phyloP scores from a whole-genome alignment of 305 asterid genomes.

The Andrographis paniculata region DNA sequence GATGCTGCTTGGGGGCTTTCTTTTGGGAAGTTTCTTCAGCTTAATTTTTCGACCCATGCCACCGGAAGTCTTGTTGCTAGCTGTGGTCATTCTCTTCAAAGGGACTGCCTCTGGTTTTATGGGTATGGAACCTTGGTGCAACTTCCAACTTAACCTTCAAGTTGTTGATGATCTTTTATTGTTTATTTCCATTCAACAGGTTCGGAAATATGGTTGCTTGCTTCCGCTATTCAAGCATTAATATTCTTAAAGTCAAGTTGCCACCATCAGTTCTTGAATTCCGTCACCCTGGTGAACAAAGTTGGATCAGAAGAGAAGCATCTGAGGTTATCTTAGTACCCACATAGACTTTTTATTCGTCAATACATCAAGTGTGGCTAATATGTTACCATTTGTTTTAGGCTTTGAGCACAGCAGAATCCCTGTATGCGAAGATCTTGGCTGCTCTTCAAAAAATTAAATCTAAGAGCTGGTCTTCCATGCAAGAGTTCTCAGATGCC shows the following conservation, averaged over 20 bases:
- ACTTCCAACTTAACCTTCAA: too few species aligned
- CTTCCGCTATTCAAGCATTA: slow-evolving; percentile 80
- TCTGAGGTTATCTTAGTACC: slow-evolving; percentile 43
- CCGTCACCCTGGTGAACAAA: slow-evolving; percentile 48
- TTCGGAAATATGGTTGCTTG: slow-evolving; percentile 83
- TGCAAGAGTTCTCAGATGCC: slow-evolving; percentile 40
- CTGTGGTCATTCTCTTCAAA: slow-evolving; percentile 95
- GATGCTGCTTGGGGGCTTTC: slow-evolving; percentile 99
- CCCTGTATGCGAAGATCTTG: slow-evolving; percentile 58
- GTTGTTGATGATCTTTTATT: too few species aligned
- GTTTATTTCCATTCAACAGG: too few species aligned
- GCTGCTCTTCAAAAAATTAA: slow-evolving; percentile 42
- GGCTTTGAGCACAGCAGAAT: slow-evolving; percentile 60
- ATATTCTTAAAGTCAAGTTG: slow-evolving; percentile 67
- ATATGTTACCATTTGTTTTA: slow-evolving; percentile 17
- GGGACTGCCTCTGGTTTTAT: slow-evolving; percentile 92
- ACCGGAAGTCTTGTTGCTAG: slow-evolving; percentile 90
- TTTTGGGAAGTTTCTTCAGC: slow-evolving; percentile 94
- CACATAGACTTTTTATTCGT: slow-evolving; percentile 3
- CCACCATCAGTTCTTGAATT: slow-evolving; percentile 83
- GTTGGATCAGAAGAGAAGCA: slow-evolving; percentile 66
- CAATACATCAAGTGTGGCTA: not conserved
- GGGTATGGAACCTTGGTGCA: too few species aligned
- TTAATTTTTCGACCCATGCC: slow-evolving; percentile 83
- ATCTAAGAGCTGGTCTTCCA: slow-evolving; percentile 34